Conservation (phyloP, 139 green algal species). For the Chlorella sp. region DNA sequence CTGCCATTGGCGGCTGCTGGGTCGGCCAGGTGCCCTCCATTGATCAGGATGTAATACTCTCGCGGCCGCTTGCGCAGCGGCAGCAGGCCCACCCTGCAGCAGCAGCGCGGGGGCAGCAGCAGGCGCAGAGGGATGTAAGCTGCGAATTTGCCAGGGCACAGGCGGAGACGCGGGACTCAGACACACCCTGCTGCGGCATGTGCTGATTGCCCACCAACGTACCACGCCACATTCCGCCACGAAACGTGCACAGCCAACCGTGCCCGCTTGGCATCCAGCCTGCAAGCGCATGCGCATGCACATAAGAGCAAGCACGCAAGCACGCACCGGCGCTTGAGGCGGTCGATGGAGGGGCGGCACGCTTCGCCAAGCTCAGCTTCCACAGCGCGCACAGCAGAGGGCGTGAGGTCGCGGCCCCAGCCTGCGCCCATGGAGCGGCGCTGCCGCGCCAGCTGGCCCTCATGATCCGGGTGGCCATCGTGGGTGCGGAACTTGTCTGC, state of each 20-base stretch:
- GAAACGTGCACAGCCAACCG: too few relatives aligned
- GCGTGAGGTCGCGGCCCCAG: slow-evolving; percentile 44
- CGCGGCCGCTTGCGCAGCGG: slow-evolving; percentile 32
- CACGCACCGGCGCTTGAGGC: slow-evolving; percentile 37
- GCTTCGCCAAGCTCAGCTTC: slow-evolving; percentile 42
- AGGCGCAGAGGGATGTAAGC: too few relatives aligned
- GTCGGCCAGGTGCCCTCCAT: background rate
- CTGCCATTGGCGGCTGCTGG: background rate
- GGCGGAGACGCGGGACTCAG: too few relatives aligned
- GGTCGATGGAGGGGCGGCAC: slow-evolving; percentile 39
- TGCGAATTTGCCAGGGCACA: too few relatives aligned
- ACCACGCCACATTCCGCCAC: too few relatives aligned
- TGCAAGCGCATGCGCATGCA: too few relatives aligned
- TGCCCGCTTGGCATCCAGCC: background rate
- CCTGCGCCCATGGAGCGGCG: slow-evolving; percentile 2
- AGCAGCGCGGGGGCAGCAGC: too few relatives aligned
- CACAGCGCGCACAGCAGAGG: slow-evolving; percentile 36
- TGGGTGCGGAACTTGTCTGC: slow-evolving; percentile 32
- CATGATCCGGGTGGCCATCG: slow-evolving; percentile 47
- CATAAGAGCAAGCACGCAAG: too few relatives aligned
- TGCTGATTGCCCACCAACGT: too few relatives aligned
- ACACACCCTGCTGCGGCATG: too few relatives aligned
- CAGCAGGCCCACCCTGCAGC: slow-evolving; percentile 47
- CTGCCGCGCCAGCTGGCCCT: slow-evolving; percentile 39
- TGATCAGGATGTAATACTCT: slow-evolving; percentile 21